Conservation (phyloP, 139 green algal species). For the Trebouxia sp. region DNA sequence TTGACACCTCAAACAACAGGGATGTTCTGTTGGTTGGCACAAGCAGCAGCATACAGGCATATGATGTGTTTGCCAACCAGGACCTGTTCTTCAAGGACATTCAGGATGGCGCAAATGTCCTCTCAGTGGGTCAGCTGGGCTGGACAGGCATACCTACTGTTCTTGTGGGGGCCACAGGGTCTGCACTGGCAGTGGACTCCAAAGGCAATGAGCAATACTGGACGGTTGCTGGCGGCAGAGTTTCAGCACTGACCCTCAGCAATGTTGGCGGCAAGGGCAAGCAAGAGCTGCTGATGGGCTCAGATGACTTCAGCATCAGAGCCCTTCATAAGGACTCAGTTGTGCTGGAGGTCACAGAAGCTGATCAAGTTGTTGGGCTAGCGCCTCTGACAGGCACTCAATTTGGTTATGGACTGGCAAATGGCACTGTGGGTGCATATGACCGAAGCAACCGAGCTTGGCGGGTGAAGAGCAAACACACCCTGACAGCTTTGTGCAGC, state of each 20-base stretch:
- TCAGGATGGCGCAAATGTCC: conserved; percentile 56
- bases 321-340: conserved; percentile 59
- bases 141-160: conserved; percentile 41
- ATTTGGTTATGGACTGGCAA: conserved; percentile 71
- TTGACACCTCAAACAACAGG: background rate
- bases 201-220: conserved; percentile 68
- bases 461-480: conserved; percentile 81
- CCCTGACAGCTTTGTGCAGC: conserved; percentile 46
- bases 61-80: conserved; percentile 65
- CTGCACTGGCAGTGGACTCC: conserved; percentile 63
- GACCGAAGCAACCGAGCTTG: conserved; percentile 57
- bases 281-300: conserved; percentile 71
- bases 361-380: conserved; percentile 62
- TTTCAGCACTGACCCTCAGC: conserved; percentile 64
- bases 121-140: conserved; percentile 47
- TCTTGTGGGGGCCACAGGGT: conserved; percentile 70
- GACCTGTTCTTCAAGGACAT: conserved; percentile 82
- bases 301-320: conserved; percentile 72
- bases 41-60: conserved; percentile 57
- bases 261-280: conserved; percentile 61
- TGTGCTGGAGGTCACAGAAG: conserved; percentile 58
- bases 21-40: conserved; percentile 74
- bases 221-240: conserved; percentile 73
- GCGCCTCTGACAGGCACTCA: conserved; percentile 32
- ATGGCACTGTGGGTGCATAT: conserved; percentile 76